phyloP scores from a whole-genome alignment of 2,329 filamentous ascomycete species.

The Exophiala phaeomuriformis region DNA sequence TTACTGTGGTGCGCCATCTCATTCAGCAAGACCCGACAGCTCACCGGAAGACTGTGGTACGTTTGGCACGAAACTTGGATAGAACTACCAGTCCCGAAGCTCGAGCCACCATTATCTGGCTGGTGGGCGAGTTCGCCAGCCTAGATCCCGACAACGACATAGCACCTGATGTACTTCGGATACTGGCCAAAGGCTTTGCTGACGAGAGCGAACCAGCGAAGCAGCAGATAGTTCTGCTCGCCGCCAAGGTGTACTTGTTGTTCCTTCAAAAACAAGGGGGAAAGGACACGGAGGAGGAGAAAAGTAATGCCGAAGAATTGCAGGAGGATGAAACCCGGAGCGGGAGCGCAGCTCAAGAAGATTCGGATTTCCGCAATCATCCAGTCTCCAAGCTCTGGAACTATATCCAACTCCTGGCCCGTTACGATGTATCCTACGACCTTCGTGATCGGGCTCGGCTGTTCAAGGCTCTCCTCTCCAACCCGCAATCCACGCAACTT shows the following conservation, averaged over 20 bases:
- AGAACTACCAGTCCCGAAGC: slow-evolving; percentile 80
- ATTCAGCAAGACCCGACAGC: slow-evolving; percentile 82
- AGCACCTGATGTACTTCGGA: slow-evolving; percentile 82
- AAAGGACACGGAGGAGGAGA: slow-evolving; percentile 23
- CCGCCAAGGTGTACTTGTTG: slow-evolving; percentile 94
- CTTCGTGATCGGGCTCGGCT: slow-evolving; percentile 84
- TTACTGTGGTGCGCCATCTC: slow-evolving; percentile 90
- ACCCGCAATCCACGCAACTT: slow-evolving; percentile 68
- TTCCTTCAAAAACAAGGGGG: slow-evolving; percentile 49
- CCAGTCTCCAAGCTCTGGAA: slow-evolving; percentile 72
- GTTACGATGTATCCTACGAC: slow-evolving; percentile 93
- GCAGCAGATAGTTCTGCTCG: slow-evolving; percentile 82
- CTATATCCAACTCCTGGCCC: slow-evolving; percentile 73
- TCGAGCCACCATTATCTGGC: slow-evolving; percentile 91
- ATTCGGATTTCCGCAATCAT: slow-evolving; percentile 43
- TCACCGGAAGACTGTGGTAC: slow-evolving; percentile 77
- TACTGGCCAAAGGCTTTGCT: slow-evolving; percentile 75
- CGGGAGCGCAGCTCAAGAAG: not conserved
- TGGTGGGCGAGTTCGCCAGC: slow-evolving; percentile 89
- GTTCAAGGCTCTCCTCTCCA: slow-evolving; percentile 74
- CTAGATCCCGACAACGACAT: slow-evolving; percentile 77
- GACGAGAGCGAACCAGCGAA: slow-evolving; percentile 81
- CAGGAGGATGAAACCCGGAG: slow-evolving; percentile 31
- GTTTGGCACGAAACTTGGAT: slow-evolving; percentile 84
- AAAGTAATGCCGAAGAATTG: slow-evolving; percentile 2